Evolutionary conservation across 805 yeast species (phyloP), one percentile per base, ranked within the genome.

Genomic region (Cyberlindnera suaveolens): DNA sequence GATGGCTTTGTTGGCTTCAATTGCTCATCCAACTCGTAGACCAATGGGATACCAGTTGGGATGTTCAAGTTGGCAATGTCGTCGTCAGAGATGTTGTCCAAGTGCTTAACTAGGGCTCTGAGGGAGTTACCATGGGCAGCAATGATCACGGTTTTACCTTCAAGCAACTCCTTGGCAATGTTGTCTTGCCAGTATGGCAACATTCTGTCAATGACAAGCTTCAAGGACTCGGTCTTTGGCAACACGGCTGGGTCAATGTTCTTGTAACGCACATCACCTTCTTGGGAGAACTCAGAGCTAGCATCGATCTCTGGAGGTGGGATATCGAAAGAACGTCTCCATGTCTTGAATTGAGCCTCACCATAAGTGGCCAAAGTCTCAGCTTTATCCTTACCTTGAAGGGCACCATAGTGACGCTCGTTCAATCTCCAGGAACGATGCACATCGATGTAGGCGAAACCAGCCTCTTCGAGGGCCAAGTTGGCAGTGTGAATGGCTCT

Each of bases 111-210:
- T 56, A 90, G 74, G 56, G 88, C 97, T 79, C 98, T 86, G 69
- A 90, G 78, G 41, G 98, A 91, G 87, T 91, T 91, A 73, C 98
- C 98, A 77, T 90, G 98, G 55, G 98, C 98, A 61, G 95, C 91
- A 64, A 90, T 68, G 67, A 90, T 70, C 45, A 91, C 98, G 50
- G 95, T 85, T 80, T 91, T 90, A 62, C 88, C 95, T 29, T 64
- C 80, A 63, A 85, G 72, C 63, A 90, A 76, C 70, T 87, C 93
- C 65, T 76, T 76, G 65, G 96, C 79, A 61, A 90, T 87, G 64
- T 78, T 84, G 64, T 86, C 95, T 71, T 88, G 90, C 95, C 93
- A 90, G 87, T 82, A 90, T 64, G 98, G 98, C 66, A 90, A 79
- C 69, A 90, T 67, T 77, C 98, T 87, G 74, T 90, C 96, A 64